phyloP scores from a whole-genome alignment of 2,329 filamentous ascomycete species.

The Mariannaea sp. region DNA sequence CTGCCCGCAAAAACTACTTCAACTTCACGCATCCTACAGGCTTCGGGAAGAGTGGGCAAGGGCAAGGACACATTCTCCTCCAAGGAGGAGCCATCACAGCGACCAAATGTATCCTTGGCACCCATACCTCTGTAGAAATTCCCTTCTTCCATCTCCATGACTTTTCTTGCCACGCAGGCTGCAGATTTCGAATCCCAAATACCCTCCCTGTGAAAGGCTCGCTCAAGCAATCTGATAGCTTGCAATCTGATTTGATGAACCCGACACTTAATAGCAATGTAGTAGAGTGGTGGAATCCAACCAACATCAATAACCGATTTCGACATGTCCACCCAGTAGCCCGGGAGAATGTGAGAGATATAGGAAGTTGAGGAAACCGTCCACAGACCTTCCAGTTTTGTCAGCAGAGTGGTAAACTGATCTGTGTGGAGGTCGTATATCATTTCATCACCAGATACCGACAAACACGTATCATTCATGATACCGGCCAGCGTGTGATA shows the following conservation, averaged over 20 bases:
- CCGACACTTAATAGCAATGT: conserved; percentile 53
- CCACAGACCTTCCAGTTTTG: conserved; percentile 26
- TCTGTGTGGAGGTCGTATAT: conserved; percentile 44
- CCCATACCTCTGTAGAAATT: conserved; percentile 25
- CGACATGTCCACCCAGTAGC: conserved; percentile 37
- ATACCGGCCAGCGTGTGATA: conserved; percentile 51
- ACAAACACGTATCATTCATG: conserved; percentile 46
- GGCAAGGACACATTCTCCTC: conserved; percentile 20
- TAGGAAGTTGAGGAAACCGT: conserved; percentile 6
- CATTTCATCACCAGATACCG: conserved; percentile 39
- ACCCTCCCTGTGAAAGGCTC: conserved; percentile 43
- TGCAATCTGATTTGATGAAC: conserved; percentile 46
- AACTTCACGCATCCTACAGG: conserved; percentile 24
- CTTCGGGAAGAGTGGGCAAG: conserved; percentile 22
- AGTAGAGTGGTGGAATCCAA: conserved; percentile 52
- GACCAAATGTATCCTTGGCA: conserved; percentile 18
- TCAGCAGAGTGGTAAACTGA: conserved; percentile 42
- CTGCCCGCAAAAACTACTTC: conserved; percentile 27
- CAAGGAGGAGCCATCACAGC: conserved; percentile 10
- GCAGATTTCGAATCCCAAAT: conserved; percentile 47
- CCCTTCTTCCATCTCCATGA: conserved; percentile 47
- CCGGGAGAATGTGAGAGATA: conserved; percentile 9
- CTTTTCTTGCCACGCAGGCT: conserved; percentile 41
- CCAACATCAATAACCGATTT: conserved; percentile 48
- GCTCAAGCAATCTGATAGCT: conserved; percentile 42